phyloP scores from a whole-genome alignment of 352 stramenopile genomes.

The Pythium phragmitis region DNA sequence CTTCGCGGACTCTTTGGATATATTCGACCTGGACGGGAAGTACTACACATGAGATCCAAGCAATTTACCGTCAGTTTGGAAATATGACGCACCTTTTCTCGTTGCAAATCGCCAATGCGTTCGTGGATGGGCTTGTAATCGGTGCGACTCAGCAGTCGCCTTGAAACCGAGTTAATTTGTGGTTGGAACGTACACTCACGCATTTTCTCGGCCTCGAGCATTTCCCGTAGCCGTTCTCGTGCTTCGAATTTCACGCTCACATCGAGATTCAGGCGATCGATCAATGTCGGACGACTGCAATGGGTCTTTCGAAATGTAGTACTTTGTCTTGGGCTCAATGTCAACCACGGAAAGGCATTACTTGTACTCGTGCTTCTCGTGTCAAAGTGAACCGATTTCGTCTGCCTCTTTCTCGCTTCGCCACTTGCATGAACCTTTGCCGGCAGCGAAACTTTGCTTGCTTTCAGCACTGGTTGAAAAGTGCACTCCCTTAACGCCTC shows the following conservation, averaged over 20 bases:
- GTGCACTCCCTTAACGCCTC: slow-evolving; percentile 64
- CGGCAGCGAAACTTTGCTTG: not conserved
- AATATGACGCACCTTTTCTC: slow-evolving; percentile 46
- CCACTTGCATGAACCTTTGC: not conserved
- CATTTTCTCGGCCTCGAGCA: slow-evolving; percentile 48
- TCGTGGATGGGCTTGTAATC: slow-evolving; percentile 75
- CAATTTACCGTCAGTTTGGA: not conserved
- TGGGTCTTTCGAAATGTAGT: not conserved
- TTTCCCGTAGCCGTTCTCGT: slow-evolving; percentile 47
- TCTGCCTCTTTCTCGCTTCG: not conserved
- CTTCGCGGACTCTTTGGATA: slow-evolving; percentile 47
- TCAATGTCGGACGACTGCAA: slow-evolving; percentile 31
- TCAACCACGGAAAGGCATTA: slow-evolving; percentile 56
- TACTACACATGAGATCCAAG: not conserved
- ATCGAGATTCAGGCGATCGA: slow-evolving; percentile 67
- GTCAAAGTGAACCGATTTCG: slow-evolving; percentile 15
- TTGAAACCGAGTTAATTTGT: slow-evolving; percentile 55
- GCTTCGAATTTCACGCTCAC: slow-evolving; percentile 52
- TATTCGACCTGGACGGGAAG: slow-evolving; percentile 32
- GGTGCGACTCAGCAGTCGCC: slow-evolving; percentile 32
- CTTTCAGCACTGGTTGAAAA: slow-evolving; percentile 43
- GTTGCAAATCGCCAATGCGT: slow-evolving; percentile 57
- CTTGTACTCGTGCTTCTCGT: not conserved
- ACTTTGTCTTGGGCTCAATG: slow-evolving; percentile 44
- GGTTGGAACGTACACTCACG: slow-evolving; percentile 70